These are phyloP conservation scores for Microbotryum silenes-acaulis DNA, from an alignment of 1,284 basidiomycete species.

Conservation along the genomic window DNA sequence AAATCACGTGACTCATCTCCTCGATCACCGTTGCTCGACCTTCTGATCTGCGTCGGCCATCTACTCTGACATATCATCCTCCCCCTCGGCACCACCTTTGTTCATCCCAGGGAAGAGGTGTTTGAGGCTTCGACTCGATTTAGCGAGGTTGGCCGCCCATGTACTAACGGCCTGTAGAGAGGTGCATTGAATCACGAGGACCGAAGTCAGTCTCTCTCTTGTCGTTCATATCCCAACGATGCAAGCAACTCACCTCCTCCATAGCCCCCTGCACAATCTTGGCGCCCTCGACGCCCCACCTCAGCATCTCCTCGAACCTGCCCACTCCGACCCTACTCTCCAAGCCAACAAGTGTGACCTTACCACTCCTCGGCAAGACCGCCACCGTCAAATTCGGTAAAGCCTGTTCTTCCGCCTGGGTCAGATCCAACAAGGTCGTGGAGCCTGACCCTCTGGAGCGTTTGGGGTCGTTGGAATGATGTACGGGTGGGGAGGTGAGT, in stretches of 20 bases:
- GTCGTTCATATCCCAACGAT: not conserved
- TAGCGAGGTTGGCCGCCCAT: conserved; percentile 17
- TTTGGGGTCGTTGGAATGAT: conserved; percentile 19
- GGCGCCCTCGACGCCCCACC: conserved; percentile 67
- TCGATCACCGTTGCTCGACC: no score
- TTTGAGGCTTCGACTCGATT: conserved; percentile 7
- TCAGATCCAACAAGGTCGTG: conserved; percentile 75
- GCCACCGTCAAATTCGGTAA: conserved; percentile 82
- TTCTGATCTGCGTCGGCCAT: no score
- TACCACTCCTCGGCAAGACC: conserved; percentile 68
- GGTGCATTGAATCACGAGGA: not conserved
- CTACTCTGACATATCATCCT: conserved; percentile 18
- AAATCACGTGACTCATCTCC: no score
- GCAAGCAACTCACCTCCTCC: conserved; percentile 19
- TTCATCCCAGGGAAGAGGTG: conserved; percentile 17
- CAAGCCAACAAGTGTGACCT: conserved; percentile 80
- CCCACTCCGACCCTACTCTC: conserved; percentile 92
- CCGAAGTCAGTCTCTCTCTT: not conserved
- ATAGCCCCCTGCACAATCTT: conserved; percentile 55
- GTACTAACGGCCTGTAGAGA: conserved; percentile 11
- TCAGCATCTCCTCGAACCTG: conserved; percentile 80
- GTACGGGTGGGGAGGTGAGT: conserved; percentile 12
- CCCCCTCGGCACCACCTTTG: not conserved
- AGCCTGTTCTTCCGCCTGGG: conserved; percentile 79
- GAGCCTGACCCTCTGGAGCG: conserved; percentile 16